A percentile compares a stretch with the other conserved stretches of the same genome.
These are phyloP conservation scores for Globomyces pollinis-pini DNA, from an alignment of 192 early-diverging fungal species.

Conservation along the genomic window DNA sequence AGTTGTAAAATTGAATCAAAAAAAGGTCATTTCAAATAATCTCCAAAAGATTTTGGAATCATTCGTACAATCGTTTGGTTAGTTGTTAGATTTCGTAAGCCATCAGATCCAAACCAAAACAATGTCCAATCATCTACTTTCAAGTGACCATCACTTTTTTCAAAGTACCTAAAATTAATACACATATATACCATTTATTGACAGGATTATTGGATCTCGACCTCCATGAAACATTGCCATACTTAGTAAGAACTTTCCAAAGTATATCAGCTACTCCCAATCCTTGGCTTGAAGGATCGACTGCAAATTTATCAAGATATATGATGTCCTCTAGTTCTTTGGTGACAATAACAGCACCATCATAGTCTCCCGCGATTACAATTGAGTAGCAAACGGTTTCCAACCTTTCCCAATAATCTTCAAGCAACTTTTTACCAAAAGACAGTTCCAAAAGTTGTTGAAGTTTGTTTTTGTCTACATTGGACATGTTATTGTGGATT, in stretches of 20 bases:
- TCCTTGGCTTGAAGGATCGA: conserved; percentile 77
- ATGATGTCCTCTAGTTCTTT: conserved; percentile 40
- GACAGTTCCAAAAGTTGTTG: conserved; percentile 63
- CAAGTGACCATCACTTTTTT: conserved; percentile 73
- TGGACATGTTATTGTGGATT: conserved; percentile 50
- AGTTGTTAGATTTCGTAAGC: conserved; percentile 11
- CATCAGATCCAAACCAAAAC: conserved; percentile 93
- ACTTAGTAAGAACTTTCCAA: conserved; percentile 72
- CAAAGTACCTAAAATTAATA: conserved; percentile 69
- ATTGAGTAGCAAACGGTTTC: conserved; percentile 41
- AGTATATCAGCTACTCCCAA: conserved; percentile 92
- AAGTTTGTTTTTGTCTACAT: conserved; percentile 45
- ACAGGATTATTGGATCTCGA: conserved; percentile 78
- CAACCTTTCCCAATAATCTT: conserved; percentile 52
- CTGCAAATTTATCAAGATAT: conserved; percentile 93
- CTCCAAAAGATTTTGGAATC: conserved; percentile 1
- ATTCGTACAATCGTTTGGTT: background rate
- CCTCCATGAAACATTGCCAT: conserved; percentile 74
- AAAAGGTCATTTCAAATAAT: too few relatives aligned
- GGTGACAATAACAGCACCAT: conserved; percentile 83
- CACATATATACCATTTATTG: conserved; percentile 77
- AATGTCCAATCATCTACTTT: conserved; percentile 69
- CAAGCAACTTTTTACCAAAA: conserved; percentile 59
- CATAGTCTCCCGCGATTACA: conserved; percentile 85
- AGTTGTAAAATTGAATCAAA: too few relatives aligned